phyloP scores from a whole-genome alignment of 2,329 filamentous ascomycete species.

The Zalaria sp. region DNA sequence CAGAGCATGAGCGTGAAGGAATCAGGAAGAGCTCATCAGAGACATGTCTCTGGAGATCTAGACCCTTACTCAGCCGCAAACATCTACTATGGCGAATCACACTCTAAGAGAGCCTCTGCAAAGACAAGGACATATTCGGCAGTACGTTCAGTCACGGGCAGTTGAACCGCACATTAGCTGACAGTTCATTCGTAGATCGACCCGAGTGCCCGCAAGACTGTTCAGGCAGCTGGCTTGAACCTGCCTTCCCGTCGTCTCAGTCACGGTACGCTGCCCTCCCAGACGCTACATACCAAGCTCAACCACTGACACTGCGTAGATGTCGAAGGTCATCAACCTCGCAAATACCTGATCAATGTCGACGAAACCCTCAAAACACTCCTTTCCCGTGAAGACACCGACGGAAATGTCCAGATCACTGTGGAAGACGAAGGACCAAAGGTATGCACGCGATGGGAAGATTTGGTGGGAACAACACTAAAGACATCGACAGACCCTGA shows the following conservation, averaged over 20 bases:
- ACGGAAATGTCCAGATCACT: constrained; percentile 91
- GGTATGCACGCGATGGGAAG: constrained; percentile 29
- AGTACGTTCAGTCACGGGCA: constrained; percentile 24
- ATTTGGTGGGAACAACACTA: constrained; percentile 3
- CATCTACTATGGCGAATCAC: constrained; percentile 44
- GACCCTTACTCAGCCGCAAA: constrained; percentile 45
- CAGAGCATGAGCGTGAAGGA: constrained; percentile 21
- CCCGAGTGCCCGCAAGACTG: constrained; percentile 4
- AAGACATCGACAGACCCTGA: constrained; percentile 49
- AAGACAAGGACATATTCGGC: constrained; percentile 41
- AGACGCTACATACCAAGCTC: constrained; percentile 5
- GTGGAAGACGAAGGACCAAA: constrained; percentile 93
- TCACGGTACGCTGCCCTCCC: constrained; percentile 12
- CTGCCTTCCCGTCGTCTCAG: constrained; percentile 14
- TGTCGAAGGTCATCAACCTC: constrained; percentile 53
- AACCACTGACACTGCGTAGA: constrained; percentile 58
- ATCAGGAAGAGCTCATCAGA: constrained; percentile 8
- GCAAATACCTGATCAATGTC: constrained; percentile 77
- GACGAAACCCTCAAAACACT: constrained; percentile 69
- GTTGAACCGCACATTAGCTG: constrained; percentile 4
- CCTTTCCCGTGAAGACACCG: constrained; percentile 77
- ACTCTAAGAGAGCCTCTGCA: constrained; percentile 30
- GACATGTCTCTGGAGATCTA: constrained; percentile 17
- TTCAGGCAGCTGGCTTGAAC: constrained; percentile 6
- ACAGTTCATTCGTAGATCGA: constrained; percentile 7